Conservation (phyloP, 441 rosid genomes). For the Gossypium gossypioides region DNA sequence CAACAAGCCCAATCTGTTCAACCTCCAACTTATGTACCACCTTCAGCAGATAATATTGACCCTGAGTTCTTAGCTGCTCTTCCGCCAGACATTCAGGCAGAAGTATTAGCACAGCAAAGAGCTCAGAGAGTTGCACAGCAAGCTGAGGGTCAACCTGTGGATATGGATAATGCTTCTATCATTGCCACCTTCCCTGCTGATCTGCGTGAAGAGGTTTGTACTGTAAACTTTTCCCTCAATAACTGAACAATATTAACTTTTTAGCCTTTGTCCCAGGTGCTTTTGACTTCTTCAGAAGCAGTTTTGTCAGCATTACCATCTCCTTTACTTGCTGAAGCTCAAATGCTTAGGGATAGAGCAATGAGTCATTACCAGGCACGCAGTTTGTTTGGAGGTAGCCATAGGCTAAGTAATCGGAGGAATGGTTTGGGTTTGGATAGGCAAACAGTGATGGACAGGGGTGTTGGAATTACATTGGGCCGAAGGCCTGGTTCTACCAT, state of each 20-base stretch:
- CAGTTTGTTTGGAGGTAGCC: constrained; percentile 78
- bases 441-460: constrained; percentile 86
- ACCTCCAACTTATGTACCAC: constrained; percentile 76
- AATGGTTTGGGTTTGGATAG: constrained; percentile 91
- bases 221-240: constrained; percentile 15
- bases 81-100: constrained; percentile 96
- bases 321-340: constrained; percentile 89
- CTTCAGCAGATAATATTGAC: constrained; percentile 89
- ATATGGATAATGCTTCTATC: constrained; percentile 97
- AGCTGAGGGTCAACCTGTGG: constrained; percentile 93
- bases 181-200: constrained; percentile 98
- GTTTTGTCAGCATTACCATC: constrained; percentile 87
- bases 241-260: constrained; percentile 18
- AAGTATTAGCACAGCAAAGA: constrained; percentile 97
- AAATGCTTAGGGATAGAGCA: constrained; percentile 90
- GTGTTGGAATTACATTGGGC: constrained; percentile 80
- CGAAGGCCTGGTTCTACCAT: constrained; percentile 57
- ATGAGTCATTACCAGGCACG: constrained; percentile 97
- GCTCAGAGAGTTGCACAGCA: constrained; percentile 83
- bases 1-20: constrained; percentile 91
- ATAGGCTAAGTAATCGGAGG: constrained; percentile 65
- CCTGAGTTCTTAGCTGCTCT: constrained; percentile 97
- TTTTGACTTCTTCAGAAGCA: constrained; percentile 91
- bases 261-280: constrained; percentile 51
- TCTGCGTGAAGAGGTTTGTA: constrained; percentile 89